phyloP scores from a whole-genome alignment of 495 filamentous ascomycete genomes.

The Penicillium tannophilum region DNA sequence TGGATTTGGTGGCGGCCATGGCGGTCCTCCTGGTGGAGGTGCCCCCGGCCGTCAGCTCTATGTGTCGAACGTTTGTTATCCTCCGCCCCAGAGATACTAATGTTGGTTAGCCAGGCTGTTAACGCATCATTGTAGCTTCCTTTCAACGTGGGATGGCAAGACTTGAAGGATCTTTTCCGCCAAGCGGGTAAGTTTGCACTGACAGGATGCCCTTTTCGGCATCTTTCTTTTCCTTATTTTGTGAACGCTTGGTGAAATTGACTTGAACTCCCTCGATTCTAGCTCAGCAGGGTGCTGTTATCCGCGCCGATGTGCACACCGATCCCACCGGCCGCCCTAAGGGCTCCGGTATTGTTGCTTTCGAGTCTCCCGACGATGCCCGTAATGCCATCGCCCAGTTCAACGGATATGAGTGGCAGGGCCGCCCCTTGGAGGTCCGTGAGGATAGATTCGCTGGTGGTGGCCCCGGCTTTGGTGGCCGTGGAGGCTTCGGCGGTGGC shows the following conservation, averaged over 20 bases:
- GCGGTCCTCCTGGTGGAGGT: slow-evolving; percentile 56
- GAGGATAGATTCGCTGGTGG: slow-evolving; percentile 89
- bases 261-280: slow-evolving; percentile 42
- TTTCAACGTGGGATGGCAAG: slow-evolving; percentile 98
- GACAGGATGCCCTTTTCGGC: neutral
- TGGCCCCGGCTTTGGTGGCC: slow-evolving; percentile 39
- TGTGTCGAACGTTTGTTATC: slow-evolving; percentile 90
- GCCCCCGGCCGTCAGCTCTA: slow-evolving; percentile 88
- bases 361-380: slow-evolving; percentile 91
- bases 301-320: slow-evolving; percentile 93
- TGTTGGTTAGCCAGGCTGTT: slow-evolving; percentile 22
- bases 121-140: slow-evolving; percentile 71
- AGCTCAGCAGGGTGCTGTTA: slow-evolving; percentile 77
- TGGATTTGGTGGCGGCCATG: slow-evolving; percentile 47
- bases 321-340: slow-evolving; percentile 90
- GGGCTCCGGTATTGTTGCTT: slow-evolving; percentile 95
- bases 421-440: slow-evolving; percentile 87
- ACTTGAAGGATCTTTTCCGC: slow-evolving; percentile 97
- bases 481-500: slow-evolving; percentile 50
- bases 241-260: slow-evolving; percentile 29
- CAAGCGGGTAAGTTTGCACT: slow-evolving; percentile 78
- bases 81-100: slow-evolving; percentile 29
- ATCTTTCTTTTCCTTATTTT: slow-evolving; percentile 9
- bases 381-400: slow-evolving; percentile 95
- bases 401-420: slow-evolving; percentile 99